Percentiles rank a stretch among this genome's conserved stretches.
These are phyloP conservation scores for Aspergillus hiratsukae DNA, from an alignment of 2,329 filamentous ascomycete genomes.

Conservation along the genomic window DNA sequence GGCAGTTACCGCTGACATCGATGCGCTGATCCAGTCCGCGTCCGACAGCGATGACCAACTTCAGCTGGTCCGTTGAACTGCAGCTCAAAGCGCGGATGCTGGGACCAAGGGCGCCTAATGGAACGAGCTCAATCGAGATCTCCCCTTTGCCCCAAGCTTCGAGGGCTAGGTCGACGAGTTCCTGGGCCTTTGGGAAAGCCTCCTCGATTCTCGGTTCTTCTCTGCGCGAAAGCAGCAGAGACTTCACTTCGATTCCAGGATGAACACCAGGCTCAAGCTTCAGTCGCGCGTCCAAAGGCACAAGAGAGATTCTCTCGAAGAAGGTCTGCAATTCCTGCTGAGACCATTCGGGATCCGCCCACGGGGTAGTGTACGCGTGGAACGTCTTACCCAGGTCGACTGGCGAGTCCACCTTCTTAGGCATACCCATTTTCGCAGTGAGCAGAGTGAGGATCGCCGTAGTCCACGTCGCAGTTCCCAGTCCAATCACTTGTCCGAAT, in stretches of 20 bases:
- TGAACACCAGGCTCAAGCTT: slow-evolving; percentile 37
- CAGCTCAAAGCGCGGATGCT: slow-evolving; percentile 35
- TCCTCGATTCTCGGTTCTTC: slow-evolving; percentile 31
- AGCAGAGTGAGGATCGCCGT: slow-evolving; percentile 47
- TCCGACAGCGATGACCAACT: slow-evolving; percentile 30
- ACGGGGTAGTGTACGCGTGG: slow-evolving; percentile 43
- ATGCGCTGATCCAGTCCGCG: slow-evolving; percentile 26
- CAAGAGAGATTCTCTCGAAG: slow-evolving; percentile 40
- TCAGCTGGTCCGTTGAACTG: slow-evolving; percentile 21
- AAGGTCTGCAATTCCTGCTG: slow-evolving; percentile 49
- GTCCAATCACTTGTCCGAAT: slow-evolving; percentile 46
- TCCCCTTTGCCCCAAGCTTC: slow-evolving; percentile 29
- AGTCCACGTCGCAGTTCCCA: slow-evolving; percentile 50
- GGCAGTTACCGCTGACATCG: slow-evolving; percentile 33
- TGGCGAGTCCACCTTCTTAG: slow-evolving; percentile 35
- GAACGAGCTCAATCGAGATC: slow-evolving; percentile 33
- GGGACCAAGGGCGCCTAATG: slow-evolving; percentile 28
- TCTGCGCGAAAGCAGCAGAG: slow-evolving; percentile 37
- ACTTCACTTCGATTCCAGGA: slow-evolving; percentile 44
- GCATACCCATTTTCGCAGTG: slow-evolving; percentile 47
- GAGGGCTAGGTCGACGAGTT: slow-evolving; percentile 32
- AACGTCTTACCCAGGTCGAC: slow-evolving; percentile 34
- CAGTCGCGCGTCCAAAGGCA: slow-evolving; percentile 41
- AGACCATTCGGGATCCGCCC: slow-evolving; percentile 44
- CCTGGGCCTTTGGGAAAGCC: slow-evolving; percentile 42